A percentile compares a stretch with the other conserved stretches of the same genome.
phyloP scores from a whole-genome alignment of 129 eudicot species.

The Pseudognaphalium luteoalbum region DNA sequence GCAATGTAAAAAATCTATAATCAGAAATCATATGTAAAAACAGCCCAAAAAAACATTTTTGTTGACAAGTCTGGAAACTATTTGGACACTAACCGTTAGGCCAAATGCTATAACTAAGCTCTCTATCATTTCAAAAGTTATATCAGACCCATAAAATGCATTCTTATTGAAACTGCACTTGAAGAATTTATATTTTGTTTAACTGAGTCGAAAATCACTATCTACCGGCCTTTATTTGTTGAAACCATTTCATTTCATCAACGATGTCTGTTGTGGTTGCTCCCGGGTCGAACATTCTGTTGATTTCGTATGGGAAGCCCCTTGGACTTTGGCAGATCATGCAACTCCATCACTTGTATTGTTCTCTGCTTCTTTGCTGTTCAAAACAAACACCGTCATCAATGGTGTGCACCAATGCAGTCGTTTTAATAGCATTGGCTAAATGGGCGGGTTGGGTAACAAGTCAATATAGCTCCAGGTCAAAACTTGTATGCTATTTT shows the following conservation, averaged over 20 bases:
- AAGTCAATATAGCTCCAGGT: neutral
- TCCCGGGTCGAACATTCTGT: slow-evolving; percentile 30
- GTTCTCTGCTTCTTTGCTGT: slow-evolving; percentile 94
- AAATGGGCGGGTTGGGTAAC: neutral
- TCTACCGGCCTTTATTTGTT: slow-evolving; percentile 28
- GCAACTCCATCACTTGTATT: slow-evolving; percentile 89
- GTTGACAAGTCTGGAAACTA: neutral
- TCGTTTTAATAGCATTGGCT: neutral
- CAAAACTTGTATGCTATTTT: neutral
- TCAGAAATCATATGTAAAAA: too few relatives aligned
- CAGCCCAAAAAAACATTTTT: neutral
- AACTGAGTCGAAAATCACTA: slow-evolving; percentile 4
- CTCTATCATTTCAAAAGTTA: slow-evolving; percentile 19
- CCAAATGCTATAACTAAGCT: slow-evolving; percentile 20
- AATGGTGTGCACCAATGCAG: neutral
- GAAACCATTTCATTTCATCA: slow-evolving; percentile 16
- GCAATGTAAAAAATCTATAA: too few relatives aligned
- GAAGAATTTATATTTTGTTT: slow-evolving; percentile 22
- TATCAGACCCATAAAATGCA: slow-evolving; percentile 23
- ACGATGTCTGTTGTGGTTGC: slow-evolving; percentile 46
- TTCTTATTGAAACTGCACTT: slow-evolving; percentile 24
- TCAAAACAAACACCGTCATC: slow-evolving; percentile 23
- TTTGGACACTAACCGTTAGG: slow-evolving; percentile 13
- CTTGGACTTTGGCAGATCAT: slow-evolving; percentile 75
- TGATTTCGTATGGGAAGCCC: slow-evolving; percentile 28